A percentile compares a stretch with the other conserved stretches of the same genome.
Conservation (phyloP, 139 green algal genomes). For the Deuterostichococcus epilithicus region DNA sequence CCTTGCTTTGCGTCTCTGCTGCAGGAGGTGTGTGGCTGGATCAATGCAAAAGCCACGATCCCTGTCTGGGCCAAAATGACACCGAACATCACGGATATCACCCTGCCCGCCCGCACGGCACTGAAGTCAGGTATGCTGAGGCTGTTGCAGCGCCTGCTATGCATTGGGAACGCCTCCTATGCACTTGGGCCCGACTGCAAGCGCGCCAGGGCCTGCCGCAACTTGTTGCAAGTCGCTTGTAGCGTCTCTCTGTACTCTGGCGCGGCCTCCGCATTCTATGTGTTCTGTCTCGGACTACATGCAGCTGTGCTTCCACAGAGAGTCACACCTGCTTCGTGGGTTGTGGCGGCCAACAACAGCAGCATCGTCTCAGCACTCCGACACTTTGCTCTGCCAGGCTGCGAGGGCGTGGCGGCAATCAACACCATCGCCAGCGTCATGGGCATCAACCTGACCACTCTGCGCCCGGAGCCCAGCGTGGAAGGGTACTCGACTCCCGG, state of each 20-base stretch:
- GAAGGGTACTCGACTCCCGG: constrained; percentile 74
- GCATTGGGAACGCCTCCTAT: too few relatives aligned
- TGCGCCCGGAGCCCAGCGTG: constrained; percentile 70
- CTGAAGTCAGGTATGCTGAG: constrained; percentile 27
- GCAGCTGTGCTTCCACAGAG: too few relatives aligned
- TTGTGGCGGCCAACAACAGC: too few relatives aligned
- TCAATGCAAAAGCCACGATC: constrained; percentile 73
- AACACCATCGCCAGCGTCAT: constrained; percentile 89
- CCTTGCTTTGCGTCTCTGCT: constrained; percentile 11
- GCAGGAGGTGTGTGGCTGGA: constrained; percentile 87
- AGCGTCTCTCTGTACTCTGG: too few relatives aligned
- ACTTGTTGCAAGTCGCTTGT: too few relatives aligned
- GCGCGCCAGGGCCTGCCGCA: too few relatives aligned
- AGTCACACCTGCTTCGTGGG: too few relatives aligned
- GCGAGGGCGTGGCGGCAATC: constrained; percentile 74
- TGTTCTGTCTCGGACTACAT: too few relatives aligned
- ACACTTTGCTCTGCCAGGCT: constrained; percentile 44
- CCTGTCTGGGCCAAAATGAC: constrained; percentile 99
- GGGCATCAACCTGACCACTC: constrained; percentile 91
- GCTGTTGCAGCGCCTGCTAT: too few relatives aligned
- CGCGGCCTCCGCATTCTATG: too few relatives aligned
- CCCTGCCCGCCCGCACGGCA: constrained; percentile 47
- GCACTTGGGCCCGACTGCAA: too few relatives aligned
- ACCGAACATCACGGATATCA: constrained; percentile 96
- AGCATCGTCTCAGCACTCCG: constrained; percentile 21